Evolutionary conservation across 140 eudicot species (phyloP).

Genomic region (Erigeron philadelphicus): DNA sequence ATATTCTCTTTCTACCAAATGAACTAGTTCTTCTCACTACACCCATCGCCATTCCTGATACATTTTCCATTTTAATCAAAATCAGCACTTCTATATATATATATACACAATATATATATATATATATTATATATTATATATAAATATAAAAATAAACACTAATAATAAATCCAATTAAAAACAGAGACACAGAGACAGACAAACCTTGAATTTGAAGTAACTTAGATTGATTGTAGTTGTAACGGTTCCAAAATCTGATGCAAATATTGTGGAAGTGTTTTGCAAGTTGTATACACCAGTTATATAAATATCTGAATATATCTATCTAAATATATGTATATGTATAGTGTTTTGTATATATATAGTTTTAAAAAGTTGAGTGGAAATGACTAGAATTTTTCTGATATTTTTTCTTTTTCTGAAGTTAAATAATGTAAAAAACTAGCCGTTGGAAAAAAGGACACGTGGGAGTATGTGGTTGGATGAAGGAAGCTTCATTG

Average conservation of each 20-base stretch:
- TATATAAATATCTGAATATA: conserved; percentile 4
- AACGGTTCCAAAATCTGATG: not conserved
- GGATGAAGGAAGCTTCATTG: conserved; percentile 24
- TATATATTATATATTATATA: not conserved
- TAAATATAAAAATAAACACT: too few species aligned
- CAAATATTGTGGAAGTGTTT: conserved; percentile 24
- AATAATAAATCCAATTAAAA: too few species aligned
- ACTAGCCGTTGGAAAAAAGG: conserved; percentile 53
- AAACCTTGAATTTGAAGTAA: too few species aligned
- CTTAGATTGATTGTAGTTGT: too few species aligned
- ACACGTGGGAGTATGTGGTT: conserved; percentile 39
- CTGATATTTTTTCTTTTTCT: conserved; percentile 19
- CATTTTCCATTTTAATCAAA: too few species aligned
- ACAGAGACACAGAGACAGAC: too few species aligned
- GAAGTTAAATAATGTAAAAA: conserved; percentile 16
- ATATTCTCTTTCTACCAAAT: conserved; percentile 62
- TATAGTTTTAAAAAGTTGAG: conserved; percentile 2
- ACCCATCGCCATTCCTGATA: conserved; percentile 31
- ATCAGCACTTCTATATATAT: too few species aligned
- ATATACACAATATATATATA: not conserved
- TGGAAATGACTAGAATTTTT: conserved; percentile 41
- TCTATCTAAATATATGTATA: not conserved
- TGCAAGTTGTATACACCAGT: not conserved
- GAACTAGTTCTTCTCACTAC: conserved; percentile 46
- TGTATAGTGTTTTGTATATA: not conserved